phyloP scores from a whole-genome alignment of 2,329 filamentous ascomycete species.

The Fusarium longipes region DNA sequence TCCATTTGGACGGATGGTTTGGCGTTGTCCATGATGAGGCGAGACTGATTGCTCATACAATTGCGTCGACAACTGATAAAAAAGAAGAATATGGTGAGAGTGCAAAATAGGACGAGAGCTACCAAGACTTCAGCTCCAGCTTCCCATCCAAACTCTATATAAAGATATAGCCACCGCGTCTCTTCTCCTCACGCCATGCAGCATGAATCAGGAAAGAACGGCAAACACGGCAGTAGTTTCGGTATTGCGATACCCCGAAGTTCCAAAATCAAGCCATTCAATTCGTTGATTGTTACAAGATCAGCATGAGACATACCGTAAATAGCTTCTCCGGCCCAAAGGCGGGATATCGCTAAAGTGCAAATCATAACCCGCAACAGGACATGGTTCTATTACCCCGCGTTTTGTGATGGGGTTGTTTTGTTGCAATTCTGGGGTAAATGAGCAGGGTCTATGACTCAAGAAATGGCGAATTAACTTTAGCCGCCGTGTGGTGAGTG shows the following conservation, averaged over 20 bases:
- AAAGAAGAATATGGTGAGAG: background rate
- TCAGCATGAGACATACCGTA: background rate
- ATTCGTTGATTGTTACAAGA: background rate
- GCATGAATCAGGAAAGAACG: background rate
- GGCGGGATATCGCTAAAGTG: too few species aligned
- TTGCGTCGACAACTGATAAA: background rate
- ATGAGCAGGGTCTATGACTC: background rate
- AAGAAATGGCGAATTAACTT: background rate
- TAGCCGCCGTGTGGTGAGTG: background rate
- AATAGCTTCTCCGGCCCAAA: background rate
- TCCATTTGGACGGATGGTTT: slow-evolving; percentile 32
- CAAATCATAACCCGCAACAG: background rate
- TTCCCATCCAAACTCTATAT: background rate
- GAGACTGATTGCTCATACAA: background rate
- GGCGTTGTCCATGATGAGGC: slow-evolving; percentile 11
- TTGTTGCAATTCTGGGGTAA: background rate
- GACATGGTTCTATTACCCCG: background rate
- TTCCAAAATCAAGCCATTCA: too few species aligned
- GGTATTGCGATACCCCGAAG: background rate
- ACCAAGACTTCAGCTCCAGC: background rate
- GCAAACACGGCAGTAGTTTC: background rate
- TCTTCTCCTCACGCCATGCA: background rate
- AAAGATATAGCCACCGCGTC: background rate
- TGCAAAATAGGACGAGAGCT: background rate
- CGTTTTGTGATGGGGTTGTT: background rate